Evolutionary conservation across 257 asterid genomes (phyloP).

Genomic region (Penstemon davidsonii): DNA sequence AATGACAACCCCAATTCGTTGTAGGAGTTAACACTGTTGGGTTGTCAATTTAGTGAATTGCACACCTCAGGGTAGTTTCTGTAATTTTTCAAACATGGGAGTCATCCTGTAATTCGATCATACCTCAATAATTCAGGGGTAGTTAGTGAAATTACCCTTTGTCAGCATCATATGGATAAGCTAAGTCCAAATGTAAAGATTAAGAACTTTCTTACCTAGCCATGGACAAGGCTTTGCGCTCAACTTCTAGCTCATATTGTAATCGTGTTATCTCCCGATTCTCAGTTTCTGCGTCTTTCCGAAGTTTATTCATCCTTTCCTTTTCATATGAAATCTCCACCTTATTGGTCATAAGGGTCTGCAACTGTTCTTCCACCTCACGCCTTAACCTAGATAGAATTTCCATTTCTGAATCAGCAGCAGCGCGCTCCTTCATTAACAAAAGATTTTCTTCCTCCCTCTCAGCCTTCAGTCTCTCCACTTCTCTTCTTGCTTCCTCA

Average conservation of each 20-base stretch:
- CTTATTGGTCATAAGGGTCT: slow-evolving; percentile 62
- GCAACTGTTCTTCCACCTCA: slow-evolving; percentile 87
- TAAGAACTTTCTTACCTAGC: slow-evolving; percentile 59
- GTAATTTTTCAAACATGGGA: too few relatives aligned
- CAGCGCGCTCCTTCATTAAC: slow-evolving; percentile 80
- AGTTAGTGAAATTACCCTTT: too few relatives aligned
- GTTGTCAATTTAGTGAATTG: too few relatives aligned
- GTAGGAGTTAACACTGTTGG: too few relatives aligned
- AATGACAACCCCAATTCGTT: too few relatives aligned
- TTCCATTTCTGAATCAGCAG: slow-evolving; percentile 94
- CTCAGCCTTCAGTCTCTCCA: slow-evolving; percentile 70
- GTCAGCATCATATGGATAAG: background rate
- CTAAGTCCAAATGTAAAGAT: slow-evolving; percentile 26
- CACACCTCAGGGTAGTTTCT: too few relatives aligned
- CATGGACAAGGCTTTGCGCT: slow-evolving; percentile 91
- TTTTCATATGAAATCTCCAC: slow-evolving; percentile 82
- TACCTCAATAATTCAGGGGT: too few relatives aligned
- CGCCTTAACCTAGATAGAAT: slow-evolving; percentile 72
- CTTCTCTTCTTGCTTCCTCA: slow-evolving; percentile 74
- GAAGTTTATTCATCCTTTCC: slow-evolving; percentile 79
- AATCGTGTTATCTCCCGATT: slow-evolving; percentile 77
- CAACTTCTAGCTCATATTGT: slow-evolving; percentile 94
- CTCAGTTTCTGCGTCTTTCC: slow-evolving; percentile 76
- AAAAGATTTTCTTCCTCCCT: slow-evolving; percentile 78
- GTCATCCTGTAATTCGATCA: too few relatives aligned